Conservation (phyloP, 2,329 filamentous ascomycete species). For the Aspergillus flavus region DNA sequence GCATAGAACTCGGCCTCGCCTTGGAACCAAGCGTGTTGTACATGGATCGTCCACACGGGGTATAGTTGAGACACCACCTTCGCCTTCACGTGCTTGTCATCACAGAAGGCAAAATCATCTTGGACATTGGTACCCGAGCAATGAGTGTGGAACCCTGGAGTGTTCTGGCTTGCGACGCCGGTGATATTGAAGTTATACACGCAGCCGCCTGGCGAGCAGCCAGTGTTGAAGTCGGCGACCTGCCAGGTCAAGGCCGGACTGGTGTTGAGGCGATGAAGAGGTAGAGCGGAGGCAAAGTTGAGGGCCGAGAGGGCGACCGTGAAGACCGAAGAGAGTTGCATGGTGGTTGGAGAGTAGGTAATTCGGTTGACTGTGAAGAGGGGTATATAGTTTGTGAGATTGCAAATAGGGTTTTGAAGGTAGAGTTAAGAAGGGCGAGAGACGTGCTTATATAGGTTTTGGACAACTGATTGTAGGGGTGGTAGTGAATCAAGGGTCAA, state of each 20-base stretch:
- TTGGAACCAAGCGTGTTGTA: conserved; percentile 30
- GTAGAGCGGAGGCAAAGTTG: conserved; percentile 23
- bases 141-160: conserved; percentile 38
- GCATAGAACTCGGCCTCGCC: conserved; percentile 22
- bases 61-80: conserved; percentile 21
- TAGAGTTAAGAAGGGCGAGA: neutral
- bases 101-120: conserved; percentile 26
- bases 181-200: conserved; percentile 36
- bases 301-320: conserved; percentile 27
- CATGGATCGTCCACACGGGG: conserved; percentile 31
- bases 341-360: conserved; percentile 15
- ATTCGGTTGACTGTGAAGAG: neutral
- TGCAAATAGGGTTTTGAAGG: neutral
- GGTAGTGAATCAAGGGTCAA: neutral
- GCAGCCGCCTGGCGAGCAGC: conserved; percentile 38
- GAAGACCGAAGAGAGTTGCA: conserved; percentile 33
- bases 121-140: conserved; percentile 33
- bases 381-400: neutral
- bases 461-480: neutral
- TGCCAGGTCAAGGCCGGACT: conserved; percentile 32
- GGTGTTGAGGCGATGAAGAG: conserved; percentile 12
- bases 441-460: neutral
- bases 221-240: conserved; percentile 32
- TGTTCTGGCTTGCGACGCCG: conserved; percentile 27
- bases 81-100: conserved; percentile 27